phyloP scores from a whole-genome alignment of 441 rosid species.

The Monsonia emarginata region DNA sequence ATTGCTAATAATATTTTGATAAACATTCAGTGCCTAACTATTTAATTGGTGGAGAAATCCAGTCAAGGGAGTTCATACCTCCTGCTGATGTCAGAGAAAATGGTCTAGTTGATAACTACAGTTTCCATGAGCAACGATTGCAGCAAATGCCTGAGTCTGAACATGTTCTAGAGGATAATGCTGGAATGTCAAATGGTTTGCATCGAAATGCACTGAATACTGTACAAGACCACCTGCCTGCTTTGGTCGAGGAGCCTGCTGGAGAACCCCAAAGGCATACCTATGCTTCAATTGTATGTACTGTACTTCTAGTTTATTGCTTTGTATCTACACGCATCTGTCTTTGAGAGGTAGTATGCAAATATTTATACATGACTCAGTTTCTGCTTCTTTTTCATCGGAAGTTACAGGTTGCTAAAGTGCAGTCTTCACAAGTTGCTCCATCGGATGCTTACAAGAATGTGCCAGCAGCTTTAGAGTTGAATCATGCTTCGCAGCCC shows the following conservation, averaged over 20 bases:
- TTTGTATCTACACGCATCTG: background rate
- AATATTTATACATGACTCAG: constrained; percentile 5
- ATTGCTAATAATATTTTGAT: background rate
- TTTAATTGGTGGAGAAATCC: constrained; percentile 39
- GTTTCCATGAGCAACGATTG: constrained; percentile 31
- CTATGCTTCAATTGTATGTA: constrained; percentile 65
- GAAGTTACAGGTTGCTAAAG: constrained; percentile 48
- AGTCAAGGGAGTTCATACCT: constrained; percentile 30
- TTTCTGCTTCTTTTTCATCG: constrained; percentile 11
- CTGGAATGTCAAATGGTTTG: constrained; percentile 33
- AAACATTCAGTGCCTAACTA: constrained; percentile 38
- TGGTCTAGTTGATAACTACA: constrained; percentile 36
- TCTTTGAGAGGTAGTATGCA: background rate
- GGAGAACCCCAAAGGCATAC: constrained; percentile 55
- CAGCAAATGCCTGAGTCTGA: constrained; percentile 32
- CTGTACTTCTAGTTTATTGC: constrained; percentile 15
- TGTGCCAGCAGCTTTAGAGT: constrained; percentile 26
- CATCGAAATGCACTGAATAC: constrained; percentile 20
- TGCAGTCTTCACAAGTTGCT: constrained; percentile 31
- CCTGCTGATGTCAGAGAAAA: constrained; percentile 33
- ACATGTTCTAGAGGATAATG: constrained; percentile 27
- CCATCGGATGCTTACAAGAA: constrained; percentile 32
- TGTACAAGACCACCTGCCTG: constrained; percentile 28
- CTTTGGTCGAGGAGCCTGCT: constrained; percentile 36
- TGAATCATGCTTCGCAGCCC: constrained; percentile 33